Evolutionary conservation across 2,329 filamentous ascomycete species (phyloP).

Genomic region (Alternaria gansuensis): DNA sequence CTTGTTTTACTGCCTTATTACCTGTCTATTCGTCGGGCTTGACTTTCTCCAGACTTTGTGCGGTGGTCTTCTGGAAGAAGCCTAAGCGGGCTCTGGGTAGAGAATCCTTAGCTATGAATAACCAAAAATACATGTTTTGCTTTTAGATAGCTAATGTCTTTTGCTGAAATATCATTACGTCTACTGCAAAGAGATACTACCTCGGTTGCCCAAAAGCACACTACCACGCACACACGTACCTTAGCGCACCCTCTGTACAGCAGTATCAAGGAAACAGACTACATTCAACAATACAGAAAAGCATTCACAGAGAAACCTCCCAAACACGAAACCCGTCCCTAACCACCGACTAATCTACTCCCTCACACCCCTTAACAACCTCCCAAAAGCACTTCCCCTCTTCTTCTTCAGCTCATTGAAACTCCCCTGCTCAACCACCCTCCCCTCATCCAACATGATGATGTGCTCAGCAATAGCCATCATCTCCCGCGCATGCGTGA

Average conservation of each 20-base stretch:
- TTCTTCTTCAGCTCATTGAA: conserved; percentile 67
- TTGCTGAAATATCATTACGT: not conserved
- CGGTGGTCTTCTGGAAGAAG: not conserved
- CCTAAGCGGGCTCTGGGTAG: not conserved
- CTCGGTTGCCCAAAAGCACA: too few species aligned
- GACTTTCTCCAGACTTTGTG: not conserved
- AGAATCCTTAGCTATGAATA: not conserved
- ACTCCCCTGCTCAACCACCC: conserved; percentile 71
- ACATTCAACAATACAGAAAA: not conserved
- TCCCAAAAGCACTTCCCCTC: conserved; percentile 41
- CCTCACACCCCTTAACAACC: conserved; percentile 53
- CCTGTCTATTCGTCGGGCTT: not conserved
- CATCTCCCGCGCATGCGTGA: conserved; percentile 86
- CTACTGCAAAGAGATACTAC: too few species aligned
- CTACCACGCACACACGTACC: too few species aligned
- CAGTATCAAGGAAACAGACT: not conserved
- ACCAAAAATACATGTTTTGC: not conserved
- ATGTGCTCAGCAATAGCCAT: conserved; percentile 81
- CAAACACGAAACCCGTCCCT: not conserved
- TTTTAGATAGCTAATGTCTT: not conserved
- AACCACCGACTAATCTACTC: conserved; percentile 3
- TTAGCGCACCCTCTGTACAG: not conserved
- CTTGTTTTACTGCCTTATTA: not conserved
- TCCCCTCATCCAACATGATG: conserved; percentile 74
- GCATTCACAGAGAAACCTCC: not conserved